Base-by-base conservation (phyloP, 352 stramenopile genomes). In the Phytopythium mirpurense region DNA sequence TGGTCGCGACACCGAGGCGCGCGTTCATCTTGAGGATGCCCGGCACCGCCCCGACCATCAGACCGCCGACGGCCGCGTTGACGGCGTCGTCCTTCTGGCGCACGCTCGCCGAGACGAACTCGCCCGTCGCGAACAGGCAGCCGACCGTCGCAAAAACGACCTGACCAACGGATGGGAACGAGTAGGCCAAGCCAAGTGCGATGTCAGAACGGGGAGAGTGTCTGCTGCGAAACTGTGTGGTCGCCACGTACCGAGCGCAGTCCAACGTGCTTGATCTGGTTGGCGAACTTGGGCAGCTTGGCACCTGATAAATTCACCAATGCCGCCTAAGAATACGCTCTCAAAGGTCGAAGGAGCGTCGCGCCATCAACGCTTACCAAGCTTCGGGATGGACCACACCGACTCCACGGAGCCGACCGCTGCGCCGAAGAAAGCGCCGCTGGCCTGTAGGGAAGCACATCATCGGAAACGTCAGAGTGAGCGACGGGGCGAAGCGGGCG, bases 311-410 rank as follows among this genome's bases (percentile, higher is more conserved):
- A 7, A 16, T 32, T 32, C 5, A 32, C 29, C 29, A 32, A 9
- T 32, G 29, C 29, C 29, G 29, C n/a, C n/a, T n/a, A n/a, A n/a
- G n/a, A n/a, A n/a, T n/a, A n/a, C n/a, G n/a, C n/a, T n/a, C n/a
- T n/a, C n/a, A n/a, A n/a, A 29, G 2, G 45, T 10, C 27, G 21
- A 38, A 2, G 18, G 27, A 31, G 24, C 1, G 4, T 11, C n/a
- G 42, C 32, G 19, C 26, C n/a, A 16, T 2, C 10, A 21, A 9
- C 40, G 67, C 74, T 53, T 55, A 92, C 84, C 85, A 56, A 93
- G 81, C 74, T 90, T 90, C 29, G 85, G 85, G 56, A 95, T 93
- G 50, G 72, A 71, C 85, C 85, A 95, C 38, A 95, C 85, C 5
- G 85, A 91, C 70, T 95, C 83, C 31, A 93, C 61, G 21, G 81